Conservation (phyloP, 2,329 filamentous ascomycete species). For the Parastagonospora avenae region DNA sequence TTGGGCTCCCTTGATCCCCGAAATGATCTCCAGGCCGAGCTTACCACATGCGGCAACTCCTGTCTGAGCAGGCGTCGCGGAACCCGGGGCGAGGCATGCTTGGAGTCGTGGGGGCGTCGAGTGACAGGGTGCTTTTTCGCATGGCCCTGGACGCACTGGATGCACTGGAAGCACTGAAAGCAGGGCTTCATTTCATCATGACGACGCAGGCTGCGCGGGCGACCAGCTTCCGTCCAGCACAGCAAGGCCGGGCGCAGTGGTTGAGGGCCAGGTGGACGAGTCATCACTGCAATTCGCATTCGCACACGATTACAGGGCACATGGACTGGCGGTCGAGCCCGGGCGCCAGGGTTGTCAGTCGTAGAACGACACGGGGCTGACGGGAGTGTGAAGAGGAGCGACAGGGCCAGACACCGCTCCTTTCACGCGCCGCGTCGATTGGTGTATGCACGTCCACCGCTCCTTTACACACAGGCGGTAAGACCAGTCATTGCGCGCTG, state of each 20-base stretch:
- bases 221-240: neutral
- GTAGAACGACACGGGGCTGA: neutral
- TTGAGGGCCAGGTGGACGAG: constrained; percentile 30
- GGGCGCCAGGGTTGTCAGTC: constrained; percentile 28
- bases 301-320: constrained; percentile 25
- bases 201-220: constrained; percentile 10
- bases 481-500: constrained; percentile 38
- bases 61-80: constrained; percentile 22
- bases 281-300: constrained; percentile 27
- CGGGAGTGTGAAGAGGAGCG: constrained; percentile 4
- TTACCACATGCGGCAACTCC: constrained; percentile 24
- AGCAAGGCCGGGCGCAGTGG: constrained; percentile 8
- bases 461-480: constrained; percentile 6
- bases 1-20: constrained; percentile 27
- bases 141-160: constrained; percentile 9
- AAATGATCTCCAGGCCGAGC: constrained; percentile 31
- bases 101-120: constrained; percentile 15
- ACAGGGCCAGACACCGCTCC: constrained; percentile 16
- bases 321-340: constrained; percentile 32
- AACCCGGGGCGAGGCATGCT: constrained; percentile 18
- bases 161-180: too few relatives aligned
- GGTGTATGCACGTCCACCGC: constrained; percentile 12
- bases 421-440: neutral
- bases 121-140: constrained; percentile 16
- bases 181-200: too few relatives aligned